Base-by-base conservation (phyloP, 345 rosid genomes). In the Bruguiera gymnorhiza region DNA sequence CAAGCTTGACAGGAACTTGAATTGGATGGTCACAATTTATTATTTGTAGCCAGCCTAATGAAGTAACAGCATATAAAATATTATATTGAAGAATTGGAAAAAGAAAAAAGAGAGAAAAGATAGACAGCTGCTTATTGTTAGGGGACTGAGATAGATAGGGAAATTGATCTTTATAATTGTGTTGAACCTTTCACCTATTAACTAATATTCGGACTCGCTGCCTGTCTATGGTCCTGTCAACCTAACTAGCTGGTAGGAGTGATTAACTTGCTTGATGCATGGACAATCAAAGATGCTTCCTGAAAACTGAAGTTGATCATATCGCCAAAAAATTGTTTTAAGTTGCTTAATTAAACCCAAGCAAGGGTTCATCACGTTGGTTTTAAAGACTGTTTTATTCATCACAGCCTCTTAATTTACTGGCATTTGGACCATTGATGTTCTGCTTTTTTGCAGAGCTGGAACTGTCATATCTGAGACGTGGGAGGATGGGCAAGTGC, bases 401-500 rank as follows among this genome's bases (percentile, higher is more conserved):
- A 30, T 30, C 59, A 26, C 24, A 20, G 13, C 46, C 13, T 29
- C 19, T 43, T 18, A 26, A 31, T 59, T 53, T 63, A 16, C 13
- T 1, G 55, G 37, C 67, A 52, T 30, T 19, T 50, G 19, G n/a
- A 60, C 36, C 30, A 11, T 30, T 21, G 19, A 21, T 43, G 32
- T 37, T 60, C 56, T 75, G 72, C 75, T 56, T 64, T 50, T 62
- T 75, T 77, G 80, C 86, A 96, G 99, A 87, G 91, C 99, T 55
- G 99, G 99, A 76, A 92, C 99, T 21, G 78, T 96, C 78, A 87
- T 96, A 78, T 85, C 98, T 75, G 99, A 96, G 85, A 90, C 97
- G 2, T 96, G 99, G 99, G 99, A 96, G 83, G 99, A 96, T 70
- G 99, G 99, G 61, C 99, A 90, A 78, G 85, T 86, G 52, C 81